A percentile compares a stretch with the other conserved stretches of the same genome.
Conservation (phyloP, 352 stramenopile genomes). For the Aphanomyces invadans region DNA sequence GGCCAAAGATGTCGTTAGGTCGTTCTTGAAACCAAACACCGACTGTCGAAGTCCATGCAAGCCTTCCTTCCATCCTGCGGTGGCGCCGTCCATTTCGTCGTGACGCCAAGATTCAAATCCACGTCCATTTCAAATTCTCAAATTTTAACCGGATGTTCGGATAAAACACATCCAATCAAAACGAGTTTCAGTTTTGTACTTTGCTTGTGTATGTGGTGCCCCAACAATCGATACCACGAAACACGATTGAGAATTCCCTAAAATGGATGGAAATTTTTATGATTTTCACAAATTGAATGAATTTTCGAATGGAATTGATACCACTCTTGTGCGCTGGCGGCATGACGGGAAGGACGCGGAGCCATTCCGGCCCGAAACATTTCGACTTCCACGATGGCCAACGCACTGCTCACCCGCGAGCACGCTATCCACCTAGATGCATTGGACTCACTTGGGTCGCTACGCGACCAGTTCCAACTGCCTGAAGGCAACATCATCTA, state of each 20-base stretch:
- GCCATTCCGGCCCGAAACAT: neutral
- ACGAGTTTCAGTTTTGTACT: neutral
- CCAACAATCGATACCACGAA: neutral
- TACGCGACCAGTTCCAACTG: conserved; percentile 12
- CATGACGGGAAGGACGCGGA: too few relatives aligned
- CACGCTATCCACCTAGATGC: neutral
- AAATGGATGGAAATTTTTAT: neutral
- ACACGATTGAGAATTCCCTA: neutral
- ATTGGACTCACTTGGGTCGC: neutral
- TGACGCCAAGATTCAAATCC: neutral
- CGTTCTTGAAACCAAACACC: conserved; percentile 4
- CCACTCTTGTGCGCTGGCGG: too few relatives aligned
- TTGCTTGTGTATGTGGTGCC: neutral
- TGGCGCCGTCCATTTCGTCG: neutral
- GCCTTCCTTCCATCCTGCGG: neutral
- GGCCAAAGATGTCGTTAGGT: neutral
- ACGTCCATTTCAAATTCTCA: neutral
- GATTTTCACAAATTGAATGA: conserved; percentile 4
- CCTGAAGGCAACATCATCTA: conserved; percentile 12
- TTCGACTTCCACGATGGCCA: neutral
- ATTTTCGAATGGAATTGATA: too few relatives aligned
- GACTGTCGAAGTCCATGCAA: neutral
- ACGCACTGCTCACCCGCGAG: conserved; percentile 4
- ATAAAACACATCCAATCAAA: neutral
- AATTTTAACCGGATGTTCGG: conserved; percentile 5